Evolutionary conservation across 2,329 filamentous ascomycete species (phyloP).

Genomic region (Pseudogymnoascus sp.): DNA sequence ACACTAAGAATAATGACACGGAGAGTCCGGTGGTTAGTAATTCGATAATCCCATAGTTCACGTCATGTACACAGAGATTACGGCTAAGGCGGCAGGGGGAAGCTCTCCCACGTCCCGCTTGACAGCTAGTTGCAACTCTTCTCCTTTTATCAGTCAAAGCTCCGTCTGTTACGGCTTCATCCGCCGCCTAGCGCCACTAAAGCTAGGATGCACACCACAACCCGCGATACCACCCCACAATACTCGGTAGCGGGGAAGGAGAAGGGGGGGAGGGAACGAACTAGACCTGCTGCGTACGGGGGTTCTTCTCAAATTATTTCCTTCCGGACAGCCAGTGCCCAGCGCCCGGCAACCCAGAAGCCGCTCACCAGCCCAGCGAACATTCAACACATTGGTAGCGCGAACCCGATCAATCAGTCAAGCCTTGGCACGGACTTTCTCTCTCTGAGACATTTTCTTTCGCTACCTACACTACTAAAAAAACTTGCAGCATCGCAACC

Average conservation of each 20-base stretch:
- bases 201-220: background rate
- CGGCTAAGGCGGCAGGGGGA: background rate
- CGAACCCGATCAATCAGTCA: background rate
- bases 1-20: no score
- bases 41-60: background rate
- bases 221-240: background rate
- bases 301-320: background rate
- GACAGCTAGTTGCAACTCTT: background rate
- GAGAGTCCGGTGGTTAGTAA: no score
- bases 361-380: background rate
- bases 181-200: background rate
- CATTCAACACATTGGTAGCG: background rate
- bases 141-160: background rate
- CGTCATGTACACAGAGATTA: no score
- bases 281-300: background rate
- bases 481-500: background rate
- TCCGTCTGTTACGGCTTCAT: background rate
- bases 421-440: background rate
- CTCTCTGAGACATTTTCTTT: background rate
- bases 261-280: background rate
- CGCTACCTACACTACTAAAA: background rate
- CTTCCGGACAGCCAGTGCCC: no score
- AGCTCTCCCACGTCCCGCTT: background rate
- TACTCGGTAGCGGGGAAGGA: background rate
- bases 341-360: no score